phyloP scores from a whole-genome alignment of 208 protist species.

The Blastocrithidia nonstop region DNA sequence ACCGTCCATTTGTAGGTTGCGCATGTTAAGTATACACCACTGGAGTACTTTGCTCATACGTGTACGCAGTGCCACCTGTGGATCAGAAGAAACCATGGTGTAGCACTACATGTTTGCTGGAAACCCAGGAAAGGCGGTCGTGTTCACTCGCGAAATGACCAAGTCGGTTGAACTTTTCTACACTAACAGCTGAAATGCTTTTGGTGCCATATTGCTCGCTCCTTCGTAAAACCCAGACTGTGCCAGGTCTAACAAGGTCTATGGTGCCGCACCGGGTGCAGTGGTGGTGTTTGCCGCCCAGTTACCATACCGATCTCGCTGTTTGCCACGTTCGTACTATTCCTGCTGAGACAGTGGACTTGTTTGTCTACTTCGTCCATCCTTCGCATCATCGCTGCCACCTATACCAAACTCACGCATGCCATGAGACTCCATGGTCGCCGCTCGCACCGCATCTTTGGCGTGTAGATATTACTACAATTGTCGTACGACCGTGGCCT shows the following conservation, averaged over 20 bases:
- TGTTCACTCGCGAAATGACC: constrained; percentile 76
- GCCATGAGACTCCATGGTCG: background rate
- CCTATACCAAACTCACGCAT: no score
- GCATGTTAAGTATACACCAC: constrained; percentile 86
- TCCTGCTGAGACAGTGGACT: background rate
- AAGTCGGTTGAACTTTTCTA: constrained; percentile 55
- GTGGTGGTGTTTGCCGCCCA: constrained; percentile 23
- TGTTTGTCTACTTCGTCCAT: no score
- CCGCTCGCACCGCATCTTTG: constrained; percentile 6
- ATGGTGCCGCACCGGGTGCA: constrained; percentile 27
- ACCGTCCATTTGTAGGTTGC: constrained; percentile 82
- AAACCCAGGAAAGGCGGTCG: constrained; percentile 74
- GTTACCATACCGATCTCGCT: constrained; percentile 20
- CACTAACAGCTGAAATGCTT: constrained; percentile 80
- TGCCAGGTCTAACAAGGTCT: constrained; percentile 70
- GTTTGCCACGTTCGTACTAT: background rate
- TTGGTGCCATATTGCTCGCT: constrained; percentile 60
- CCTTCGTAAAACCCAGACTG: constrained; percentile 82
- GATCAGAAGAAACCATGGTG: constrained; percentile 52
- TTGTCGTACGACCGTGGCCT: constrained; percentile 65
- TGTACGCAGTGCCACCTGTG: constrained; percentile 36
- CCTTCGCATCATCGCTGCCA: no score
- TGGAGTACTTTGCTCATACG: constrained; percentile 84
- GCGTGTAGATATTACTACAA: constrained; percentile 72
- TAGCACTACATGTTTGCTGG: constrained; percentile 83